A percentile compares a stretch with the other conserved stretches of the same genome.
Conservation (phyloP, 1,139 yeast species). For the Blastobotrys indianensis region DNA sequence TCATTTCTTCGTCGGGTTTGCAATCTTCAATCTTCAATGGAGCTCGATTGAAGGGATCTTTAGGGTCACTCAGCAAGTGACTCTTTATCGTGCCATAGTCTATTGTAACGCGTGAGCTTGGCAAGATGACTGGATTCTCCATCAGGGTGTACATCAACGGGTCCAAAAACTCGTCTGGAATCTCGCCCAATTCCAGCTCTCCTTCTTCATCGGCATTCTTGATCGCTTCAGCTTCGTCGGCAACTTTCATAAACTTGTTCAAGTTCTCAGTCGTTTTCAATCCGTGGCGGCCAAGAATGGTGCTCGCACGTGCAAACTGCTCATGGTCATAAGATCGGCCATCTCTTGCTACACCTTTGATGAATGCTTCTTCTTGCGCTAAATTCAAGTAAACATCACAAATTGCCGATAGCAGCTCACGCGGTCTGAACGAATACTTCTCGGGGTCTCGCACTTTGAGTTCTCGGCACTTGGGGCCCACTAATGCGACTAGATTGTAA, state of each 20-base stretch:
- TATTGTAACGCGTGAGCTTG: constrained; percentile 74
- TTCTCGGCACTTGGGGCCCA: constrained; percentile 90
- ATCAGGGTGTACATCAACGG: constrained; percentile 93
- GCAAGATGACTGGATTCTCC: constrained; percentile 93
- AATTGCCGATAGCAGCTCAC: constrained; percentile 58
- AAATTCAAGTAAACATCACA: constrained; percentile 73
- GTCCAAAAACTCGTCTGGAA: constrained; percentile 94
- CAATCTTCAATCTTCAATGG: constrained; percentile 90
- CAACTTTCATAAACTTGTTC: constrained; percentile 48
- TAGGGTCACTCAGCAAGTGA: constrained; percentile 86
- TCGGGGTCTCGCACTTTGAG: constrained; percentile 82
- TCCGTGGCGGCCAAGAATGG: constrained; percentile 53
- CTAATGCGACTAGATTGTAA: constrained; percentile 82
- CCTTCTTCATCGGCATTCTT: constrained; percentile 61
- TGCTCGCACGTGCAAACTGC: constrained; percentile 64
- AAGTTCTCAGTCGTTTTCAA: constrained; percentile 53
- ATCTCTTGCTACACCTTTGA: constrained; percentile 80
- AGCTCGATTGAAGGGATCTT: constrained; percentile 94
- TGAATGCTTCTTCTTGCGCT: constrained; percentile 56
- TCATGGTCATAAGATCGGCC: constrained; percentile 73
- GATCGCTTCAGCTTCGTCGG: constrained; percentile 55
- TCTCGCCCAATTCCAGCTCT: constrained; percentile 82
- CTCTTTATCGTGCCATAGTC: constrained; percentile 91
- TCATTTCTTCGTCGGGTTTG: constrained; percentile 61
- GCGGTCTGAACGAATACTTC: constrained; percentile 78